phyloP scores from a whole-genome alignment of 1,139 yeast genomes.

The Suhomyces choctaworum region DNA sequence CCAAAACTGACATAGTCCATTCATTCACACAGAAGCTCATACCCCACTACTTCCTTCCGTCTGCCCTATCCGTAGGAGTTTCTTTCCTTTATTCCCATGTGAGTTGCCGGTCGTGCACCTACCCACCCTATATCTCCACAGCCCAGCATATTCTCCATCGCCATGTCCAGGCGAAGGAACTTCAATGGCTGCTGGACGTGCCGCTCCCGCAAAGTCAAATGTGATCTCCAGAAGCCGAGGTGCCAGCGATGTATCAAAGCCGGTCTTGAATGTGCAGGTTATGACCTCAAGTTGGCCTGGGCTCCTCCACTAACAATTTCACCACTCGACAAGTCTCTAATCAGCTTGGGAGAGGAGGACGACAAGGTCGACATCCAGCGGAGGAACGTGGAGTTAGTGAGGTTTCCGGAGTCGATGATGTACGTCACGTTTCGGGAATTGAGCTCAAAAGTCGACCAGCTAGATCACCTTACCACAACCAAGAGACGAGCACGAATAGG shows the following conservation, averaged over 20 bases:
- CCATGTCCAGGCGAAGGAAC: slow-evolving; percentile 36
- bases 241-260: slow-evolving; percentile 48
- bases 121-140: no score
- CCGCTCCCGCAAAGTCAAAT: slow-evolving; percentile 49
- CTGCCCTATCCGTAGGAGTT: no score
- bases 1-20: no score
- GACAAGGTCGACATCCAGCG: slow-evolving; percentile 34
- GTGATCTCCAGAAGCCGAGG: slow-evolving; percentile 45
- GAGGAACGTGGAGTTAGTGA: slow-evolving; percentile 37
- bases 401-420: slow-evolving; percentile 33
- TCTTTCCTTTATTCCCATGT: no score
- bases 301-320: slow-evolving; percentile 34
- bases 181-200: slow-evolving; percentile 59
- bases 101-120: no score
- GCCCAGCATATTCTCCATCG: no score
- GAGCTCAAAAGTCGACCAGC: slow-evolving; percentile 25
- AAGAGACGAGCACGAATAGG: slow-evolving; percentile 23
- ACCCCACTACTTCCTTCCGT: no score
- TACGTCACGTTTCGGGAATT: slow-evolving; percentile 37
- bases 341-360: slow-evolving; percentile 20
- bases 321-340: slow-evolving; percentile 21
- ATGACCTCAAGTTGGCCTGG: slow-evolving; percentile 44
- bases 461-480: slow-evolving; percentile 22
- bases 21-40: no score
- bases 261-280: slow-evolving; percentile 41